These are phyloP conservation scores for Ophiostoma perfectum DNA, from an alignment of 2,329 filamentous ascomycete genomes.

Conservation along the genomic window DNA sequence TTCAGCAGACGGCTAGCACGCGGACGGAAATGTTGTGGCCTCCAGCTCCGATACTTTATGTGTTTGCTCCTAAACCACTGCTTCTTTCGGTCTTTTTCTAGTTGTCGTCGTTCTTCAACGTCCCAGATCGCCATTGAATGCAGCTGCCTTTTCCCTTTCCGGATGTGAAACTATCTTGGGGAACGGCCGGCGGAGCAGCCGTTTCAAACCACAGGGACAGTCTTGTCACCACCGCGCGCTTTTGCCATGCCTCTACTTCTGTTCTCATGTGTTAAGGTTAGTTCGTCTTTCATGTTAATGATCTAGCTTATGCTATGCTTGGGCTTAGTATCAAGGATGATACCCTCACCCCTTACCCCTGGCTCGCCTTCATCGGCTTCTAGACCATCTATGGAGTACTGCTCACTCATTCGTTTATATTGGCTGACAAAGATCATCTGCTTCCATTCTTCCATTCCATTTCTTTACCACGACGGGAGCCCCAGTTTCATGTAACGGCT, in stretches of 20 bases:
- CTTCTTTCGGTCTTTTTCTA: neutral
- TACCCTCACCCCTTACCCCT: conserved; percentile 16
- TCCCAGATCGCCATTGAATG: neutral
- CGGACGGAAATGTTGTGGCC: neutral
- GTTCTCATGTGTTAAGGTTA: neutral
- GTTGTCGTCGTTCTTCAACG: neutral
- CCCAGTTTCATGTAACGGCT: neutral
- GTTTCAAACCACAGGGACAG: conserved; percentile 20
- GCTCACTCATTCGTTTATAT: too few species aligned
- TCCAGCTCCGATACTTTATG: neutral
- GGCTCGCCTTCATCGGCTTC: conserved; percentile 9
- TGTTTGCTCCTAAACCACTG: neutral
- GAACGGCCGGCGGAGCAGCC: conserved; percentile 20
- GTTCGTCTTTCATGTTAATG: neutral
- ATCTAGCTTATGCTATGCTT: neutral
- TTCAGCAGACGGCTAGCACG: neutral
- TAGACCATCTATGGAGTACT: neutral
- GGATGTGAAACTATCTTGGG: conserved; percentile 22
- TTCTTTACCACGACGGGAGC: neutral
- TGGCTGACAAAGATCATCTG: neutral
- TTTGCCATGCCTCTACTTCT: too few species aligned
- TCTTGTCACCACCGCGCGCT: too few species aligned
- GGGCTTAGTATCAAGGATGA: neutral
- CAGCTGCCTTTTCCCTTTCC: neutral
- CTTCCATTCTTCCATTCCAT: neutral